Conservation (phyloP, 2,329 filamentous ascomycete species). For the Aspergillus clavatus region DNA sequence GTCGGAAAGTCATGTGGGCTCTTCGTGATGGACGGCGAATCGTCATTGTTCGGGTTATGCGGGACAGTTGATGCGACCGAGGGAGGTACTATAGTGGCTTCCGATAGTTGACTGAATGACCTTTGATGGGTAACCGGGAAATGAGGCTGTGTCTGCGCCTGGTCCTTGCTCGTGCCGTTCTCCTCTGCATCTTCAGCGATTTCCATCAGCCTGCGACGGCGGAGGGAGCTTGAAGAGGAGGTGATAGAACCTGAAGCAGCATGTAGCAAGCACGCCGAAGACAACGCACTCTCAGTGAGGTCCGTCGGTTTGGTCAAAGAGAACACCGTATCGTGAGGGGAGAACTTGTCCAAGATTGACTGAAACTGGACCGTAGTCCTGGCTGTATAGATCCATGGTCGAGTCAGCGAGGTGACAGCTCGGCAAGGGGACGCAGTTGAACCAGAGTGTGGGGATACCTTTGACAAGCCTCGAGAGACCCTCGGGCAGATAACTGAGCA, state of each 20-base stretch:
- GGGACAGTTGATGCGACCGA: conserved; percentile 14
- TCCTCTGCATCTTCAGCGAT: conserved; percentile 93
- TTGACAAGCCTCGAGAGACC: conserved; percentile 85
- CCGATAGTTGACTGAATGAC: conserved; percentile 30
- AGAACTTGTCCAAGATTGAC: conserved; percentile 61
- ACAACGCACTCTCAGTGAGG: conserved; percentile 81
- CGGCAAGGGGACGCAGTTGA: neutral
- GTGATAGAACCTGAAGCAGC: conserved; percentile 80
- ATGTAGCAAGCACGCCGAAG: conserved; percentile 82
- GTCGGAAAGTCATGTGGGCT: conserved; percentile 8
- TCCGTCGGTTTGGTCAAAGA: conserved; percentile 70
- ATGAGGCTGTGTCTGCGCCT: conserved; percentile 21
- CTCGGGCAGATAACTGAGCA: conserved; percentile 89
- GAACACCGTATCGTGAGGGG: conserved; percentile 81
- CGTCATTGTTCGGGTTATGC: conserved; percentile 15
- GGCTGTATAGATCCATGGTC: conserved; percentile 48
- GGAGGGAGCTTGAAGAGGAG: conserved; percentile 75
- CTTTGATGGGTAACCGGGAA: conserved; percentile 18
- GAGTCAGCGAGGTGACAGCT: conserved; percentile 9
- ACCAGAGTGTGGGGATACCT: conserved; percentile 55
- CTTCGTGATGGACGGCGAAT: conserved; percentile 11
- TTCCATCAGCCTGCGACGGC: conserved; percentile 74
- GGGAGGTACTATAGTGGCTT: conserved; percentile 33
- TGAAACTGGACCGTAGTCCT: conserved; percentile 70
- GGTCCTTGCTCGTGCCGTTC: conserved; percentile 57